Evolutionary conservation across 768 basidiomycete species (phyloP), one percentile per base, ranked within the genome.

Genomic region (Calocybe gangraenosa): DNA sequence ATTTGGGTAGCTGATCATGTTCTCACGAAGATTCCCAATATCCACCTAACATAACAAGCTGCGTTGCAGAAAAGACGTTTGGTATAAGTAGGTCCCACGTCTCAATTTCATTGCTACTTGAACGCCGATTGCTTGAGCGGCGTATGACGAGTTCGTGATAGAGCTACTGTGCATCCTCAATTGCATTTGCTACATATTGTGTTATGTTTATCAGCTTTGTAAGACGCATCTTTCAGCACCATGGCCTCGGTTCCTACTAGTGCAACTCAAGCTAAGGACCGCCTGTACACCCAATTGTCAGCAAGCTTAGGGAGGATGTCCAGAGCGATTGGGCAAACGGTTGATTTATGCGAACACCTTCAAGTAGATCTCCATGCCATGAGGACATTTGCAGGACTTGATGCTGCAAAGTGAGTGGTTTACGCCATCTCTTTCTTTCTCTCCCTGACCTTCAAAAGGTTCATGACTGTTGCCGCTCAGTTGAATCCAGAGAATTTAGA

Each of bases 201-300:
- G n/a, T n/a, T n/a, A n/a, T n/a, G n/a, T n/a, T n/a, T n/a, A n/a
- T n/a, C n/a, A n/a, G n/a, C n/a, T n/a, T n/a, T n/a, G n/a, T n/a
- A n/a, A n/a, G n/a, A n/a, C n/a, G n/a, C n/a, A n/a, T n/a, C n/a
- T n/a, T n/a, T n/a, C n/a, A n/a, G 25, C 25, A 28, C 14, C 2
- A 53, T 51, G 51, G 40, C 47, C 48, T 52, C 40, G 52, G 59
- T 62, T n/a, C 73, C 78, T 9, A 77, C 75, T 8, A 81, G 74
- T 56, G 84, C 85, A 3, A 83, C 82, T 0, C 84, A 85, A 51
- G 78, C 84, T 28, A 93, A 92, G 65, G 82, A 90, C 54, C 67
- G 87, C 44, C 80, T 92, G 18, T 92, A 92, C 57, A 73, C 76
- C 31, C 87, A 91, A 58, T 76, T 93, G 2, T 76, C 87, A 3